phyloP scores from a whole-genome alignment of 306 rosid genomes.

The Inga oerstediana region DNA sequence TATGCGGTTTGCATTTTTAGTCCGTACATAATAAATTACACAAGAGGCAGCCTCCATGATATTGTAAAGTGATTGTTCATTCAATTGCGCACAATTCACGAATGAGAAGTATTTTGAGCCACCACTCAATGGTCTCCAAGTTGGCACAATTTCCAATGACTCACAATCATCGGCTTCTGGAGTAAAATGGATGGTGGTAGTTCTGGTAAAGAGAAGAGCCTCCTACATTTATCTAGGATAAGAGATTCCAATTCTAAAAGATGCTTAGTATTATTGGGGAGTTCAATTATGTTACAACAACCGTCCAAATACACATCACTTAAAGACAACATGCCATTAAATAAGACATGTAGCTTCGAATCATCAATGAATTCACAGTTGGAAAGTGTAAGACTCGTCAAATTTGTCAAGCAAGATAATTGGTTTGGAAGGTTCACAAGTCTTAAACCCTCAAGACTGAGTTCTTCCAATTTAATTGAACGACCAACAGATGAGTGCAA shows the following conservation, averaged over 20 bases:
- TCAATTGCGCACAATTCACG: no score
- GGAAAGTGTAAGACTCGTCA: not conserved
- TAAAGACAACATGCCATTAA: not conserved
- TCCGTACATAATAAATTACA: no score
- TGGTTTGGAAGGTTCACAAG: not conserved
- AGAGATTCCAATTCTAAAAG: not conserved
- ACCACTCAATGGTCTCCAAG: not conserved
- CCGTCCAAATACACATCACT: fast-evolving
- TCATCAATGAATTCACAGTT: not conserved
- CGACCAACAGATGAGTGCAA: not conserved
- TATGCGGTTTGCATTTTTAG: no score
- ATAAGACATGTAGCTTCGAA: not conserved
- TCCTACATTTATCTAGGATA: fast-evolving
- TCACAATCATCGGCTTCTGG: not conserved
- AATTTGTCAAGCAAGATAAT: not conserved
- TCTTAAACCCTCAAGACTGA: not conserved
- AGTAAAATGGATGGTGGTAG: not conserved
- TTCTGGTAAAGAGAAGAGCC: slow-evolving; percentile 29
- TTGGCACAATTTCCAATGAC: not conserved
- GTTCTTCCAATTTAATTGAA: not conserved
- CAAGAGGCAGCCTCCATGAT: no score
- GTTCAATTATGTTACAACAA: not conserved
- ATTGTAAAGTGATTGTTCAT: no score
- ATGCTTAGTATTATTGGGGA: slow-evolving; percentile 6
- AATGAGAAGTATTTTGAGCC: no score